These are phyloP conservation scores for Exidia glandulosa DNA, from an alignment of 768 basidiomycete species.

Conservation along the genomic window DNA sequence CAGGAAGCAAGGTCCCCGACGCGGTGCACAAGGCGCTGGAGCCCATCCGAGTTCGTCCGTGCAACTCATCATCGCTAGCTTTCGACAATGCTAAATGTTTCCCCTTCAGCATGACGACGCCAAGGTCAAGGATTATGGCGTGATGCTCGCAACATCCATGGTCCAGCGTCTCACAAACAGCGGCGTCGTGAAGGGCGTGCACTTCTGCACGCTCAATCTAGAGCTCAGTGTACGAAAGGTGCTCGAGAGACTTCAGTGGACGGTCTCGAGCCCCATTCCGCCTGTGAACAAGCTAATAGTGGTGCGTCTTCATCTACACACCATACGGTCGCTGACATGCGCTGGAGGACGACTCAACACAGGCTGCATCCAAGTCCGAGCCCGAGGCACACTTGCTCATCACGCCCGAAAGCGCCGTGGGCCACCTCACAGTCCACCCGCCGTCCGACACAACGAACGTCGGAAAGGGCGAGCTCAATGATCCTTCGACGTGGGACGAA, in stretches of 20 bases:
- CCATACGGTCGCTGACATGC: neutral
- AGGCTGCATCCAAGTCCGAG: slow-evolving; percentile 18
- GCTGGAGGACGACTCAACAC: slow-evolving; percentile 6
- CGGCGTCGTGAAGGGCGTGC: slow-evolving; percentile 61
- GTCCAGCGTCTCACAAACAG: slow-evolving; percentile 47
- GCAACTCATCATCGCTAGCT: neutral
- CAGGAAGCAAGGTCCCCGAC: slow-evolving; percentile 66
- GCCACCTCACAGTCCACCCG: slow-evolving; percentile 40
- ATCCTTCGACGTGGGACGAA: slow-evolving; percentile 81
- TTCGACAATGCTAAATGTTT: neutral
- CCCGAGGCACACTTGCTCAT: slow-evolving; percentile 34
- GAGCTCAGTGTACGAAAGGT: slow-evolving; percentile 89
- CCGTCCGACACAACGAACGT: slow-evolving; percentile 37
- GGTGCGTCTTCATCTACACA: slow-evolving; percentile 6
- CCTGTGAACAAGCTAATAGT: slow-evolving; percentile 54
- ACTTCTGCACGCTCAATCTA: slow-evolving; percentile 94
- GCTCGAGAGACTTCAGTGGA: slow-evolving; percentile 72
- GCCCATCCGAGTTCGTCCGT: slow-evolving; percentile 54
- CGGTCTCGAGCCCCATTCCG: slow-evolving; percentile 25
- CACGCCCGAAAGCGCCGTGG: slow-evolving; percentile 52
- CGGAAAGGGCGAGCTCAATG: slow-evolving; percentile 63
- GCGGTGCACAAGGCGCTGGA: slow-evolving; percentile 55
- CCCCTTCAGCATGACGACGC: slow-evolving; percentile 83
- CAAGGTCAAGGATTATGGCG: slow-evolving; percentile 90
- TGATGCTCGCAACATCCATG: slow-evolving; percentile 72